Base-by-base conservation (phyloP, 331 rosid species). In the Telfairia occidentalis region DNA sequence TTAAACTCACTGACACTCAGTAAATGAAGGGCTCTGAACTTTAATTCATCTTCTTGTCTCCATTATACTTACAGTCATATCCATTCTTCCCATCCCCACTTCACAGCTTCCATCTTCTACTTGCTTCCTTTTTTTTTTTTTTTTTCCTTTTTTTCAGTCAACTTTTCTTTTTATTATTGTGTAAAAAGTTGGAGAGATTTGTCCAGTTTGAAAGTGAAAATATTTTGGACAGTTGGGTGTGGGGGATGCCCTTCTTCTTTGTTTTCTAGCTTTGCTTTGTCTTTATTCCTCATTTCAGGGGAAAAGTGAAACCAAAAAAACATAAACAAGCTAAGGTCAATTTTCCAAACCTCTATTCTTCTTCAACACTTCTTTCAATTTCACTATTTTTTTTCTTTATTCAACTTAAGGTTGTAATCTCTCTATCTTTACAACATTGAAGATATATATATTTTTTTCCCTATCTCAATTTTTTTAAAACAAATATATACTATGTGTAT, bases 1-100 rank as follows among this genome's bases (percentile, higher is more conserved):
- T 67, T 67, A 21, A 40, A 67, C 73, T 40, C 11, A 66, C 53
- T 37, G 73, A 66, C 32, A 35, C 6, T 40, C 52, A 40, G 52
- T 67, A 67, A 67, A 64, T n/a, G 71, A 64, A 35, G 67, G 57
- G 28, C n/a, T n/a, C n/a, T n/a, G n/a, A n/a, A n/a, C n/a, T n/a
- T 52, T 12, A 29, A 23, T 59, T 59, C 67, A 37, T 63, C 71
- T 35, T 8, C 18, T 64, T 64, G 71, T 64, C 49, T 18, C 3
- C 29, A 64, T 64, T 63, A 64, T 64, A 23, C 58, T 52, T 52
- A 52, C 58, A 48, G 53, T 13, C 19, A n/a, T 7, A 12, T 3
- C n/a, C n/a, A n/a, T n/a, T n/a, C n/a, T n/a, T n/a, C n/a, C n/a
- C n/a, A n/a, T n/a, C 0, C 50, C n/a, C 2, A 45, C n/a, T 45